Base-by-base conservation (phyloP, 1,284 basidiomycete genomes). In the Schizopora paradoxa region DNA sequence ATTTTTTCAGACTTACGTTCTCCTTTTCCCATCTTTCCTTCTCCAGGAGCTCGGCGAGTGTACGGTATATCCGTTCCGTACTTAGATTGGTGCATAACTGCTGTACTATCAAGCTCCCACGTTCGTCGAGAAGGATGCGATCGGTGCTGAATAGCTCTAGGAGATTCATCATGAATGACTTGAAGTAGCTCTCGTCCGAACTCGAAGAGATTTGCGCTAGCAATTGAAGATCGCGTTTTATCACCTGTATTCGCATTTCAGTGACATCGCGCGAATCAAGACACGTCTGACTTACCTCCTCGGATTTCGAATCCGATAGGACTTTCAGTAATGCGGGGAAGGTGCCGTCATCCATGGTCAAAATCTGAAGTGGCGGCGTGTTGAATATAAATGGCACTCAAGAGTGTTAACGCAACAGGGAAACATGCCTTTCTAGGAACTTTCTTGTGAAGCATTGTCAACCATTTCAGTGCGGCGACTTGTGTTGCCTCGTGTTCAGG, bases 371-470 rank as follows among this genome's bases (percentile, higher is more conserved):
- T 51, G 31, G n/a, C 22, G 41, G 25, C 16, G 41, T 27, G 5
- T n/a, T 28, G 19, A 4, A 18, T 18, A 27, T 39, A 21, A 28
- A 25, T 38, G 32, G 33, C 8, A 26, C 11, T 14, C 3, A 36
- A 23, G 6, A 13, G 27, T 10, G 11, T 25, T 21, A 6, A 10
- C 22, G 8, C 11, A 43, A 14, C 29, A n/a, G n/a, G n/a, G n/a
- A n/a, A 14, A 50, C 63, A 32, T 51, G 86, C 90, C 77, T 95
- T 96, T 65, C 86, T 89, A 0, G 96, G 96, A 14, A 91, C 91
- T 61, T 98, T 98, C 61, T 93, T 87, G 66, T 99, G 96, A 43
- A 99, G 69, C 96, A 99, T 99, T 41, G 97, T 83, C 25, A 99
- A 70, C 96, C 96, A 99, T 66, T 96, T 93, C 54, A 99, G 69